A percentile compares a stretch with the other conserved stretches of the same genome.
phyloP scores from a whole-genome alignment of 164 flowering plant species.

The Umbilicus rupestris region DNA sequence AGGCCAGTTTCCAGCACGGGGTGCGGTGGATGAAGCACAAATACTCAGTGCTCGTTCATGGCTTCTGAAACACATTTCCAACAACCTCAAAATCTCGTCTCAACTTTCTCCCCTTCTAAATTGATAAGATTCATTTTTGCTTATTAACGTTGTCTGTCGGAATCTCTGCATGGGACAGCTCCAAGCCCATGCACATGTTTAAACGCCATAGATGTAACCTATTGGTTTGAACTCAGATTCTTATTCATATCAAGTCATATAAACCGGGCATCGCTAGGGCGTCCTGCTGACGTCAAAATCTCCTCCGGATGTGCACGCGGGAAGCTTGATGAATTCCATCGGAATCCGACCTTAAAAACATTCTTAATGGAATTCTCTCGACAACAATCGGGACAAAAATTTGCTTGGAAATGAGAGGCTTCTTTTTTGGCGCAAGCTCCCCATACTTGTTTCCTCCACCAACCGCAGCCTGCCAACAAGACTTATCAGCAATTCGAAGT shows the following conservation, averaged over 20 bases:
- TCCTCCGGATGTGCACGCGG: constrained; percentile 46
- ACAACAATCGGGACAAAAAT: background rate
- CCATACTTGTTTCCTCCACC: constrained; percentile 45
- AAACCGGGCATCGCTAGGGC: background rate
- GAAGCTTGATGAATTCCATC: constrained; percentile 74
- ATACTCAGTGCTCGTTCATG: constrained; percentile 20
- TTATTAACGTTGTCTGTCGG: too few relatives aligned
- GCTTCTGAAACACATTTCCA: background rate
- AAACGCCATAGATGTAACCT: background rate
- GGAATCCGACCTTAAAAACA: too few relatives aligned
- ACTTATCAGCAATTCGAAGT: too few relatives aligned
- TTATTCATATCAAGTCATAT: background rate
- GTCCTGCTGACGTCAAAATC: constrained; percentile 20
- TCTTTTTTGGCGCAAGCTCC: constrained; percentile 67
- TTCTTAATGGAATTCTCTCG: too few relatives aligned
- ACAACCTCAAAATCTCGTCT: too few relatives aligned
- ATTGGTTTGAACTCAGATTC: background rate
- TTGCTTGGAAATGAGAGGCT: constrained; percentile 77
- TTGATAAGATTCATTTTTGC: too few relatives aligned
- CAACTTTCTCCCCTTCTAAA: too few relatives aligned
- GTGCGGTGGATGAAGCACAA: constrained; percentile 41
- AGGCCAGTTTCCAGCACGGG: constrained; percentile 20
- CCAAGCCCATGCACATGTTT: too few relatives aligned
- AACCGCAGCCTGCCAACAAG: background rate
- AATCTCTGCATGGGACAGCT: too few relatives aligned